Evolutionary conservation across 768 basidiomycete species (phyloP).

Genomic region (Hortiboletus flavorubellus): DNA sequence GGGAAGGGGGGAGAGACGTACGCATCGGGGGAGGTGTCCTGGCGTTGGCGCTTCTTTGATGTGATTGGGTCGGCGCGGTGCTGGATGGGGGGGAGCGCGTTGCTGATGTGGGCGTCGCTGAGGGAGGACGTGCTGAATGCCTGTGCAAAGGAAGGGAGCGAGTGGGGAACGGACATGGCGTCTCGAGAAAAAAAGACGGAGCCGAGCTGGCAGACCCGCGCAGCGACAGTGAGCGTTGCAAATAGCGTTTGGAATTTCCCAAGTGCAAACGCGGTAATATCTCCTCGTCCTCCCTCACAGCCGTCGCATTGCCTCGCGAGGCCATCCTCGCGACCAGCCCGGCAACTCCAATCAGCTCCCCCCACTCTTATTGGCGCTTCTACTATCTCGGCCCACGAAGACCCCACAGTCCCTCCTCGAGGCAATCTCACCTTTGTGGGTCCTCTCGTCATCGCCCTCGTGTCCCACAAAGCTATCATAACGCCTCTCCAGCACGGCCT

Average conservation of each 20-base stretch:
- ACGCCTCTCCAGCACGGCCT: not conserved
- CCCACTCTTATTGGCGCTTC: not conserved
- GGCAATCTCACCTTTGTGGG: no score
- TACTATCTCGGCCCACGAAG: slow-evolving; percentile 3
- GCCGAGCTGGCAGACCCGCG: slow-evolving; percentile 2
- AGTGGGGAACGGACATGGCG: slow-evolving; percentile 50
- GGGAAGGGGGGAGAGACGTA: no score
- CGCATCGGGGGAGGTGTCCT: no score
- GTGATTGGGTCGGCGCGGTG: not conserved
- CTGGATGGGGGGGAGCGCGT: slow-evolving; percentile 68
- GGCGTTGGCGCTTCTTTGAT: no score
- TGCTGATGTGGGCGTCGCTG: slow-evolving; percentile 45
- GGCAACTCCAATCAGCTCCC: slow-evolving; percentile 8
- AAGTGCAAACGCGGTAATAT: not conserved
- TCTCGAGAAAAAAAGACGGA: slow-evolving; percentile 9
- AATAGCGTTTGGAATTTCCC: not conserved
- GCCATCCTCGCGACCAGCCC: slow-evolving; percentile 2
- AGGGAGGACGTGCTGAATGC: slow-evolving; percentile 63
- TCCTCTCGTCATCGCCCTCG: no score
- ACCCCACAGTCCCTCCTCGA: slow-evolving; percentile 1
- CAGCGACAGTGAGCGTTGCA: not conserved
- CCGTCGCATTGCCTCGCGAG: no score
- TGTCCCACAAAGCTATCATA: no score
- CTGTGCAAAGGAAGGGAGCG: slow-evolving; percentile 77
- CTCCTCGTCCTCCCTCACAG: not conserved